These are phyloP conservation scores for Backusella circina DNA, from an alignment of 192 early-diverging fungal genomes.

Conservation along the genomic window DNA sequence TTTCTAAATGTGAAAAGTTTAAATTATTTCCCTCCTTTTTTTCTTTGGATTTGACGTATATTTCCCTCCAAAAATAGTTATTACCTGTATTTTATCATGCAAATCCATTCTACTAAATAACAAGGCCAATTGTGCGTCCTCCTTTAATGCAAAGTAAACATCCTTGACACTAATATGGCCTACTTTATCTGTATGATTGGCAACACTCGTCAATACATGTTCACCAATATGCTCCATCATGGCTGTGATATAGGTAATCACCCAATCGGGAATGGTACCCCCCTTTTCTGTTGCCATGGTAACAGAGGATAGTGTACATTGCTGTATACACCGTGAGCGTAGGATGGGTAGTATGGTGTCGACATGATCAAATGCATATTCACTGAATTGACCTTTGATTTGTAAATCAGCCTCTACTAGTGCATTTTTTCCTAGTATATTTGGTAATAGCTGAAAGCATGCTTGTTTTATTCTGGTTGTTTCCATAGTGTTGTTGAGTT, in stretches of 20 bases:
- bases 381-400: slow-evolving; percentile 47
- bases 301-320: slow-evolving; percentile 41
- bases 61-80: neutral
- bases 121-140: slow-evolving; percentile 49
- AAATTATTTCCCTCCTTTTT: neutral
- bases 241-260: slow-evolving; percentile 54
- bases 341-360: slow-evolving; percentile 41
- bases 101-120: slow-evolving; percentile 49
- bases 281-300: slow-evolving; percentile 20
- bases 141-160: slow-evolving; percentile 43
- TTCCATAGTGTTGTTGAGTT: neutral
- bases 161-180: slow-evolving; percentile 45
- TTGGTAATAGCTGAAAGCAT: slow-evolving; percentile 42
- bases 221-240: slow-evolving; percentile 58
- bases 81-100: slow-evolving; percentile 19
- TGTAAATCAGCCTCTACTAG: slow-evolving; percentile 58
- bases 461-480: slow-evolving; percentile 35
- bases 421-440: slow-evolving; percentile 55
- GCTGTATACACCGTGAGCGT: slow-evolving; percentile 47
- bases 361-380: slow-evolving; percentile 35
- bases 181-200: slow-evolving; percentile 40
- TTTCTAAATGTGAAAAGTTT: slow-evolving; percentile 1
- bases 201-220: slow-evolving; percentile 43
- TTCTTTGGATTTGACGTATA: neutral
- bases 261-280: slow-evolving; percentile 6